Percentiles rank a stretch among this genome's conserved stretches.
These are phyloP conservation scores for Penicillium rolfsii DNA, from an alignment of 2,329 filamentous ascomycete genomes.

Conservation along the genomic window DNA sequence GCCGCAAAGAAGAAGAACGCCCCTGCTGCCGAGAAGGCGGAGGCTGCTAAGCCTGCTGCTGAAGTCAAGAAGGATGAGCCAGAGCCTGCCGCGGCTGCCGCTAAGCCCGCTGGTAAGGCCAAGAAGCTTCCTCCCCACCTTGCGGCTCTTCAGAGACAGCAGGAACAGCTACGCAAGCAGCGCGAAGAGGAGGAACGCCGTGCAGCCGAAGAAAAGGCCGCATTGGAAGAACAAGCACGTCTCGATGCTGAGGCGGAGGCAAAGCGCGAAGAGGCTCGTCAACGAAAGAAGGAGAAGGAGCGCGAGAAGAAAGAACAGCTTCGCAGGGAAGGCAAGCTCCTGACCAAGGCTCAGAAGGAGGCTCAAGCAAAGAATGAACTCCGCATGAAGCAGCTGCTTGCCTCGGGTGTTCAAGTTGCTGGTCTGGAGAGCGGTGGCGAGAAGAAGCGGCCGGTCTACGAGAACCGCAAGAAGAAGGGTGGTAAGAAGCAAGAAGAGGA, in stretches of 20 bases:
- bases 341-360: slow-evolving; percentile 55
- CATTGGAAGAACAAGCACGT: slow-evolving; percentile 43
- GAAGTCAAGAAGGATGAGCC: slow-evolving; percentile 54
- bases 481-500: slow-evolving; percentile 65
- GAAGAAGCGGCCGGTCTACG: slow-evolving; percentile 77
- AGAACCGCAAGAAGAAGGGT: slow-evolving; percentile 76
- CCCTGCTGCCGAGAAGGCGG: slow-evolving; percentile 55
- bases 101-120: slow-evolving; percentile 65
- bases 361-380: slow-evolving; percentile 52
- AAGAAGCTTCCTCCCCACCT: slow-evolving; percentile 77
- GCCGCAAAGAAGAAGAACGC: slow-evolving; percentile 76
- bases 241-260: slow-evolving; percentile 51
- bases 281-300: slow-evolving; percentile 54
- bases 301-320: slow-evolving; percentile 56
- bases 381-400: slow-evolving; percentile 55
- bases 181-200: slow-evolving; percentile 51
- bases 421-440: slow-evolving; percentile 52
- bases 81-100: slow-evolving; percentile 36
- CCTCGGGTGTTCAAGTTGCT: slow-evolving; percentile 50
- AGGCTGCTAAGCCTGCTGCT: slow-evolving; percentile 58
- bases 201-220: slow-evolving; percentile 45
- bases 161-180: slow-evolving; percentile 50
- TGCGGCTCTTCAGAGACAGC: slow-evolving; percentile 55
- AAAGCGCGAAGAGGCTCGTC: slow-evolving; percentile 51
- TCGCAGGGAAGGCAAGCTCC: slow-evolving; percentile 52